A percentile compares a stretch with the other conserved stretches of the same genome.
Evolutionary conservation across 2,329 filamentous ascomycete genomes (phyloP).

Genomic region (Fusarium anguioides): DNA sequence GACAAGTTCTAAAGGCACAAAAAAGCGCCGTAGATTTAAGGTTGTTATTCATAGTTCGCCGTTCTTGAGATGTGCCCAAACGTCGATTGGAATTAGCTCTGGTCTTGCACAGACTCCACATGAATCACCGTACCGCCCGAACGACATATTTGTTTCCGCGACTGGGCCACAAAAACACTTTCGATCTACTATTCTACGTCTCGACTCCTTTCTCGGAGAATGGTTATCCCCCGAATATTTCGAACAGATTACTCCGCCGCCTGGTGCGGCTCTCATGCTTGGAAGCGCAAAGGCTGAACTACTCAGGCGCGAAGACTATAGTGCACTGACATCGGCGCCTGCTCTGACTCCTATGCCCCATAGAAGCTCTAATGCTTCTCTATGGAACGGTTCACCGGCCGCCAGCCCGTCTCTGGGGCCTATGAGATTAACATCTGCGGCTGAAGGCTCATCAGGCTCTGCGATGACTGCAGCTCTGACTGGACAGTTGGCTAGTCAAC

Average conservation of each 20-base stretch:
- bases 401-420: conserved; percentile 41
- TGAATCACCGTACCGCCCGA: conserved; percentile 49
- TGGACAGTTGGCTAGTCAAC: conserved; percentile 39
- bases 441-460: conserved; percentile 47
- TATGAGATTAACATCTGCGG: conserved; percentile 31
- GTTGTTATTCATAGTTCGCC: conserved; percentile 94
- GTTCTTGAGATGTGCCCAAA: conserved; percentile 92
- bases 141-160: conserved; percentile 51
- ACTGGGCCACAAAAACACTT: conserved; percentile 50
- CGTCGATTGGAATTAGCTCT: conserved; percentile 86
- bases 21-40: conserved; percentile 72
- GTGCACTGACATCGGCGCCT: conserved; percentile 53
- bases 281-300: conserved; percentile 89
- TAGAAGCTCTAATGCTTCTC: conserved; percentile 43
- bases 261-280: conserved; percentile 86
- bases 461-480: conserved; percentile 52
- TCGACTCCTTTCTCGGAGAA: conserved; percentile 94
- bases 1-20: conserved; percentile 39
- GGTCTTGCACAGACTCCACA: conserved; percentile 74
- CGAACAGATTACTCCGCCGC: conserved; percentile 89
- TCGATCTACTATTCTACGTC: conserved; percentile 74
- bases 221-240: conserved; percentile 96
- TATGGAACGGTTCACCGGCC: conserved; percentile 51
- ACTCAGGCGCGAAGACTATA: conserved; percentile 78
- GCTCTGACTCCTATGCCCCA: conserved; percentile 28